Evolutionary conservation across 1,284 basidiomycete species (phyloP).

Genomic region (Cystobasidium pallidum): DNA sequence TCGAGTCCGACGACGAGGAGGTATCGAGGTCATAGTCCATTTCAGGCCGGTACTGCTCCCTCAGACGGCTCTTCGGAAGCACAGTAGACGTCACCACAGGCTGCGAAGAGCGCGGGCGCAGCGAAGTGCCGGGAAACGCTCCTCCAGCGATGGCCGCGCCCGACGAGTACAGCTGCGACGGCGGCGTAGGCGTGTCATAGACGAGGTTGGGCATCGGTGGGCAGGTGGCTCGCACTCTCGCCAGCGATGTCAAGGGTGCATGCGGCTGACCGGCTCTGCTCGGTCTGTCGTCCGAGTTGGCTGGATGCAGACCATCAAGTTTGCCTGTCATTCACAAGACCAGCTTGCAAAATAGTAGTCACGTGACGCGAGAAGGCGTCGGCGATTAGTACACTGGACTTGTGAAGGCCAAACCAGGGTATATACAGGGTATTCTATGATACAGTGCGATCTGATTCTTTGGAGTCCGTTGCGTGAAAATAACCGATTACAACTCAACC

Average conservation of each 20-base stretch:
- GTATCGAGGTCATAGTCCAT: conserved; percentile 30
- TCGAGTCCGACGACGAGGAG: conserved; percentile 32
- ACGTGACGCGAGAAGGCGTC: not conserved
- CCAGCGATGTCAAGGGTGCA: not conserved
- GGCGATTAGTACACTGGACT: no score
- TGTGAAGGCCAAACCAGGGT: not conserved
- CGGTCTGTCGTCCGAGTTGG: not conserved
- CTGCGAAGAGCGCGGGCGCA: conserved; percentile 14
- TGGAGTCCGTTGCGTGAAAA: not conserved
- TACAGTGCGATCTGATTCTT: not conserved
- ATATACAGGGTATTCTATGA: not conserved
- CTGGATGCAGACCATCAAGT: not conserved
- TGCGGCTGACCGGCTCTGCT: not conserved
- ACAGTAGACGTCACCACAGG: conserved; percentile 29
- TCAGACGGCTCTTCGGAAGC: conserved; percentile 32
- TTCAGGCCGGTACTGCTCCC: conserved; percentile 32
- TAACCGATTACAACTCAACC: no score
- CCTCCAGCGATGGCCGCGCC: conserved; percentile 4
- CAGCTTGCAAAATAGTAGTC: conserved; percentile 8
- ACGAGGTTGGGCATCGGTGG: conserved; percentile 28
- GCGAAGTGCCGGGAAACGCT: conserved; percentile 12
- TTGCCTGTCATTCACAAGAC: not conserved
- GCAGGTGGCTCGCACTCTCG: conserved; percentile 1
- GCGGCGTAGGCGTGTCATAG: conserved; percentile 41
- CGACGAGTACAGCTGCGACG: conserved; percentile 38